phyloP scores from a whole-genome alignment of 768 basidiomycete genomes.

The Crassisporium funariophilum region DNA sequence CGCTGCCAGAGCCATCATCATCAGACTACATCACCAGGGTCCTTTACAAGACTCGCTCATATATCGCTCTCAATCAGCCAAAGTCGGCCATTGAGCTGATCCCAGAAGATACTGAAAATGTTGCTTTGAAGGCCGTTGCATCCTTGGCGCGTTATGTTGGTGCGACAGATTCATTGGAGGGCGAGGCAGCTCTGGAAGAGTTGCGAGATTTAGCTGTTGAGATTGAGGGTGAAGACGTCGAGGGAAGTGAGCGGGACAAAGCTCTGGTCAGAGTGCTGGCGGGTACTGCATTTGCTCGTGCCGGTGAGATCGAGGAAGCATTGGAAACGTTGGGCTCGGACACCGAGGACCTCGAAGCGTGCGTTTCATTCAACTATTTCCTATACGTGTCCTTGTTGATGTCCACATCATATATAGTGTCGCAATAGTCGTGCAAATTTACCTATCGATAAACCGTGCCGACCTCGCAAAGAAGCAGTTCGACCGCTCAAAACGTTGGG shows the following conservation, averaged over 20 bases:
- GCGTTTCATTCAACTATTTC: conserved; percentile 47
- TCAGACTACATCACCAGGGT: conserved; percentile 64
- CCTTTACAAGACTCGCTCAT: conserved; percentile 79
- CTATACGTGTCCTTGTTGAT: neutral
- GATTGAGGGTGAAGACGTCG: conserved; percentile 77
- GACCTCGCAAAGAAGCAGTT: conserved; percentile 88
- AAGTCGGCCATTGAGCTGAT: conserved; percentile 58
- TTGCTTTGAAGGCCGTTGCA: conserved; percentile 68
- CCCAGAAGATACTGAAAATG: conserved; percentile 58
- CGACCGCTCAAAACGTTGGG: conserved; percentile 80
- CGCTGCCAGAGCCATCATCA: conserved; percentile 61
- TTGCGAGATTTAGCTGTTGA: conserved; percentile 86
- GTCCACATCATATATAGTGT: conserved; percentile 48
- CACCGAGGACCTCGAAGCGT: conserved; percentile 87
- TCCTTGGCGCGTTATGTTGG: conserved; percentile 74
- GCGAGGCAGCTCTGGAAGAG: conserved; percentile 71
- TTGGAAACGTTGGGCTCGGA: conserved; percentile 82
- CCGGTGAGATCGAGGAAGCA: conserved; percentile 90
- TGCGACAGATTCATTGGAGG: conserved; percentile 42
- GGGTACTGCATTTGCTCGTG: conserved; percentile 83
- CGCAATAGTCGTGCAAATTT: conserved; percentile 81
- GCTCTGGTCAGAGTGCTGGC: conserved; percentile 77
- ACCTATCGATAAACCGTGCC: conserved; percentile 85
- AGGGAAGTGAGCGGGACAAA: conserved; percentile 68
- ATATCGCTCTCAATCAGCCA: conserved; percentile 69